These are phyloP conservation scores for Camellia japonica DNA, from an alignment of 148 eudicot species.

Conservation along the genomic window DNA sequence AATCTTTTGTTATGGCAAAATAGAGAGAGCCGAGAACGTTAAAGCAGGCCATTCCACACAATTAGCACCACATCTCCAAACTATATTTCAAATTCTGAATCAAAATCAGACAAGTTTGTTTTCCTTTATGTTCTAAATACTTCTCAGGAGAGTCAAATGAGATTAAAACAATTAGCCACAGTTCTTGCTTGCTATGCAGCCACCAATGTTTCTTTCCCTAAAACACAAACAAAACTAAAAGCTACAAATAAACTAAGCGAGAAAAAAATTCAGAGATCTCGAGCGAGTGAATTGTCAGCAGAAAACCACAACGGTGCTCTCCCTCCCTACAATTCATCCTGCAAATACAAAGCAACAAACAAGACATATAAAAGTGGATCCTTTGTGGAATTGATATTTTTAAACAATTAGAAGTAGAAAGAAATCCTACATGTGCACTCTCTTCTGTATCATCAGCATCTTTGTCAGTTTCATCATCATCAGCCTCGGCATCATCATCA, in stretches of 20 bases:
- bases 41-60: neutral
- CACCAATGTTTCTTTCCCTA: neutral
- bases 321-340: conserved; percentile 63
- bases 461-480: conserved; percentile 12
- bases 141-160: neutral
- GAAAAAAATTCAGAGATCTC: neutral
- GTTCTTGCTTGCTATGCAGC: neutral
- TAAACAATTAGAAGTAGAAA: neutral
- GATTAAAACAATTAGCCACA: conserved; percentile 2
- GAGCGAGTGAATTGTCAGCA: neutral
- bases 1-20: no score
- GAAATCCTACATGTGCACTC: conserved; percentile 42
- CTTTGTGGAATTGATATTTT: neutral
- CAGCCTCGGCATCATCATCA: conserved; percentile 18
- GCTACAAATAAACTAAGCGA: neutral
- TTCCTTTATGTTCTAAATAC: neutral
- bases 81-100: neutral
- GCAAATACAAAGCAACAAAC: conserved; percentile 14
- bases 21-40: neutral
- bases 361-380: neutral
- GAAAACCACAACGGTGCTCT: neutral
- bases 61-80: neutral
- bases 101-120: neutral
- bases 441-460: conserved; percentile 23
- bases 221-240: neutral